A percentile compares a stretch with the other conserved stretches of the same genome.
Evolutionary conservation across 164 flowering plant genomes (phyloP).

Genomic region (Pachysandra terminalis): DNA sequence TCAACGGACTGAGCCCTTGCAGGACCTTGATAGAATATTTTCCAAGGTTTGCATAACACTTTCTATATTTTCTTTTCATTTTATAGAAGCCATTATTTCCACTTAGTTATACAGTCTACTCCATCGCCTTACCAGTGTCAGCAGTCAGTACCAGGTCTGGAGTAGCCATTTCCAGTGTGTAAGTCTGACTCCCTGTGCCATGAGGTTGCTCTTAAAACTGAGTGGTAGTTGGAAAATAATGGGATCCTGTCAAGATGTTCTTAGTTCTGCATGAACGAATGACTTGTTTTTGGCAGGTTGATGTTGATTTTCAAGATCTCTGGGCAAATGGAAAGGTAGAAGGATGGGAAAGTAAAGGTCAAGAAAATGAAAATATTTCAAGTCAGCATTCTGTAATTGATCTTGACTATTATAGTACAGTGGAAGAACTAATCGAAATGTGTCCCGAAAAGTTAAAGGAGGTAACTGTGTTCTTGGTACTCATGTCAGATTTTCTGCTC

Average conservation of each 20-base stretch:
- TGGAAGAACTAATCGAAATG: constrained; percentile 77
- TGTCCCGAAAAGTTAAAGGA: constrained; percentile 88
- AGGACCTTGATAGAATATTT: constrained; percentile 86
- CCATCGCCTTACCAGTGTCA: no score
- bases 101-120: no score
- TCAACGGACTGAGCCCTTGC: constrained; percentile 91
- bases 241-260: not conserved
- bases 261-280: not conserved
- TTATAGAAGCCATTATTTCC: not conserved
- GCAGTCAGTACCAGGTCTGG: not conserved
- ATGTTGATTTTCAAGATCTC: constrained; percentile 76
- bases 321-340: constrained; percentile 56
- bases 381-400: constrained; percentile 44
- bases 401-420: constrained; percentile 79
- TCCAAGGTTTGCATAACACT: constrained; percentile 54
- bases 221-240: not conserved
- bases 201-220: not conserved
- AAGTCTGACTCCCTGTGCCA: not conserved
- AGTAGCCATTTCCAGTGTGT: not conserved
- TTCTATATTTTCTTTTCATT: not conserved
- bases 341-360: constrained; percentile 73
- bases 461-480: constrained; percentile 36
- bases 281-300: constrained; percentile 47
- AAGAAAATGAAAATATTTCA: constrained; percentile 58
- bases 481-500: not conserved